These are phyloP conservation scores for Wallacemonas sp. DNA, from an alignment of 208 protist genomes.

Conservation along the genomic window DNA sequence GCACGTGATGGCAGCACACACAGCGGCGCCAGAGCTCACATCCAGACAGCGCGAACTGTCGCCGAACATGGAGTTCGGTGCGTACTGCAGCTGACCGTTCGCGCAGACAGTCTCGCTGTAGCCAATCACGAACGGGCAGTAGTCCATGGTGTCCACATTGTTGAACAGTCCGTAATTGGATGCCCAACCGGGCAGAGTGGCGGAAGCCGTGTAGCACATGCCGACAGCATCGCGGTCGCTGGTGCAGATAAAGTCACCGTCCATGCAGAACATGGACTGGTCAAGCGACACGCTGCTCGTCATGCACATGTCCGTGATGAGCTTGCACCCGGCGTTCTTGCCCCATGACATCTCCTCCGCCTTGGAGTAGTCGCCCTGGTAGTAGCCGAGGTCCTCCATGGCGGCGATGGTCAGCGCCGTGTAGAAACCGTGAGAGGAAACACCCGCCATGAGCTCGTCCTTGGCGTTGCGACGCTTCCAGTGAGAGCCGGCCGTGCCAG, in stretches of 20 bases:
- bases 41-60: conserved; percentile 19
- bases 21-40: background rate
- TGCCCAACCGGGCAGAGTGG: conserved; percentile 1
- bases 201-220: conserved; percentile 18
- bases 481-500: too few species aligned
- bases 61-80: conserved; percentile 23
- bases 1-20: conserved; percentile 31
- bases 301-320: conserved; percentile 28
- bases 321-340: conserved; percentile 36
- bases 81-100: background rate
- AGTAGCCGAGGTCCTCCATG: conserved; percentile 66
- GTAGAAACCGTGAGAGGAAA: conserved; percentile 16
- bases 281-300: conserved; percentile 12
- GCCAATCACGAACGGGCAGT: conserved; percentile 32
- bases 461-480: conserved; percentile 32
- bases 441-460: too few species aligned
- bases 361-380: conserved; percentile 40
- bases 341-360: conserved; percentile 60
- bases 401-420: conserved; percentile 58
- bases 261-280: conserved; percentile 35
- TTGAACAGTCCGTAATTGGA: conserved; percentile 48
- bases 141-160: conserved; percentile 36
- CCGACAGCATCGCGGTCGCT: conserved; percentile 29
- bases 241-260: conserved; percentile 12
- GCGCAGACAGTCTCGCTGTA: conserved; percentile 29